Evolutionary conservation across 225 moss, liverwort and hornwort species (phyloP).

Genomic region (Rhytidiadelphus loreus): DNA sequence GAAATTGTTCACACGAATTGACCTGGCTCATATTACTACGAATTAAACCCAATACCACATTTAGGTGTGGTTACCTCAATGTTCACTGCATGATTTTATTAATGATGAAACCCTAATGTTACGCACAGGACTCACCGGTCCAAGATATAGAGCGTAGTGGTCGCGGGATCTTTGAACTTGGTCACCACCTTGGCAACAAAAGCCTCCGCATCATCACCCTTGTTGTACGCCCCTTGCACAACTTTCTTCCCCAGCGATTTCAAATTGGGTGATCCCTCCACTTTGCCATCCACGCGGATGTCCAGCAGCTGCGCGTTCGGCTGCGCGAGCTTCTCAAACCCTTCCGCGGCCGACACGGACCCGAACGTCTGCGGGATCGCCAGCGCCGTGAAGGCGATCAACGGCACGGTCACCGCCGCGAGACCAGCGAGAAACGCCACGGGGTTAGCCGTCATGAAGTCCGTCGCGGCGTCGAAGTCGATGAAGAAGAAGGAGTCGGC

Average conservation of each 20-base stretch:
- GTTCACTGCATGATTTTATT: background rate
- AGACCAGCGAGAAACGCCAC: constrained; percentile 47
- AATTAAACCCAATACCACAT: background rate
- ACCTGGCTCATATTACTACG: too few species aligned
- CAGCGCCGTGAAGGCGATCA: constrained; percentile 32
- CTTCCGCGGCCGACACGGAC: constrained; percentile 40
- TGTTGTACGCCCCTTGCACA: constrained; percentile 11
- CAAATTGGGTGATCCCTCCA: constrained; percentile 54
- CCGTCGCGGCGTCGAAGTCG: constrained; percentile 23
- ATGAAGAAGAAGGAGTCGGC: background rate
- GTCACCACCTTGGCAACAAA: background rate
- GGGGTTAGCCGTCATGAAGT: constrained; percentile 50
- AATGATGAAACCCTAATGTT: background rate
- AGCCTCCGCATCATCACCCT: background rate
- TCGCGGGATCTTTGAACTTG: constrained; percentile 9
- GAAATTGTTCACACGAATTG: too few species aligned
- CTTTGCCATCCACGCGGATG: constrained; percentile 46
- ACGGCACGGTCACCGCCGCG: constrained; percentile 37
- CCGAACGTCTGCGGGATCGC: constrained; percentile 38
- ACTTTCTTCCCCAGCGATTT: constrained; percentile 45
- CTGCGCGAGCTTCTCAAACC: constrained; percentile 37
- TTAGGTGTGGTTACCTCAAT: background rate
- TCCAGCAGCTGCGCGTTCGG: constrained; percentile 49
- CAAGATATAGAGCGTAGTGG: constrained; percentile 14
- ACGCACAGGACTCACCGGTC: constrained; percentile 16